phyloP scores from a whole-genome alignment of 306 rosid species.

The Comarum palustre region DNA sequence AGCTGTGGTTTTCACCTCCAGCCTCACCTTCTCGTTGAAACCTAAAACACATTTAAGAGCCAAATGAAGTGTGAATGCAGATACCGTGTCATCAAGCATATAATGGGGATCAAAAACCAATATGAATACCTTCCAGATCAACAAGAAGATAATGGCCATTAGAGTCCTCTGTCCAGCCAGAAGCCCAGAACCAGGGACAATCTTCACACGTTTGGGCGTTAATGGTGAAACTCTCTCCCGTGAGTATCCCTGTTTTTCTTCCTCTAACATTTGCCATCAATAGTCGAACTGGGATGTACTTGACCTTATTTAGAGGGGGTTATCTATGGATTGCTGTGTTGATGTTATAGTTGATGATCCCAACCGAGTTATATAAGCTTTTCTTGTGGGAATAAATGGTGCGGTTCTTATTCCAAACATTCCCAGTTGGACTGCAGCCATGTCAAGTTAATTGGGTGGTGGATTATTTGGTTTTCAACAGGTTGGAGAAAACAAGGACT shows the following conservation, averaged over 20 bases:
- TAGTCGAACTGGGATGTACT: neutral
- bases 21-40: slow-evolving; percentile 56
- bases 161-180: slow-evolving; percentile 58
- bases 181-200: slow-evolving; percentile 46
- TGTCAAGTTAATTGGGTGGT: slow-evolving; percentile 28
- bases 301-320: neutral
- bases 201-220: slow-evolving; percentile 26
- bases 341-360: neutral
- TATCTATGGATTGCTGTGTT: slow-evolving; percentile 9
- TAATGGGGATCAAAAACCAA: neutral
- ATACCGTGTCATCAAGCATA: neutral
- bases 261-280: slow-evolving; percentile 47
- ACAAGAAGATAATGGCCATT: slow-evolving; percentile 53
- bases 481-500: slow-evolving; percentile 21
- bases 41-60: slow-evolving; percentile 30
- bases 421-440: slow-evolving; percentile 21
- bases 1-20: slow-evolving; percentile 31
- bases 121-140: slow-evolving; percentile 65
- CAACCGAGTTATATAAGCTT: slow-evolving; percentile 16
- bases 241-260: slow-evolving; percentile 14
- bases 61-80: neutral
- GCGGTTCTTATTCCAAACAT: slow-evolving; percentile 57
- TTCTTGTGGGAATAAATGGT: slow-evolving; percentile 35
- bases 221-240: slow-evolving; percentile 9
- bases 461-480: slow-evolving; percentile 21